Percentiles rank a stretch among this genome's conserved stretches.
phyloP scores from a whole-genome alignment of 1,139 yeast genomes.

The Saccharomyces pastorianus region DNA sequence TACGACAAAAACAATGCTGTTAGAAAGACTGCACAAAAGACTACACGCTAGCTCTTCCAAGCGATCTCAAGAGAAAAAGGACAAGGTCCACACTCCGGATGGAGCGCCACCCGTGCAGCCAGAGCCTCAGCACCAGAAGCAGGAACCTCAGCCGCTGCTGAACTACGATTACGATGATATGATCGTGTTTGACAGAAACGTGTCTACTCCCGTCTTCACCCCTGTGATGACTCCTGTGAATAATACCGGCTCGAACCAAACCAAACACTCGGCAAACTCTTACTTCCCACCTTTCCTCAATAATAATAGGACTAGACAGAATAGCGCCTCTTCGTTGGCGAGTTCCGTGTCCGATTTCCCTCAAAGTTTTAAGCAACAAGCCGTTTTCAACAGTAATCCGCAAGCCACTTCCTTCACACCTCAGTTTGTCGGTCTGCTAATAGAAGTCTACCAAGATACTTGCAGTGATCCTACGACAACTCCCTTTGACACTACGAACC shows the following conservation, averaged over 20 bases:
- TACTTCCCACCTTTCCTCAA: constrained; percentile 2
- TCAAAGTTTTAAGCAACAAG: constrained; percentile 1
- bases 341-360: constrained; percentile 5
- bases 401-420: constrained; percentile 13
- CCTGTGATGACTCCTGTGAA: not conserved
- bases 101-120: not conserved
- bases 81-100: not conserved
- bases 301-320: constrained; percentile 3
- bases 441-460: constrained; percentile 26
- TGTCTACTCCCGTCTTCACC: not conserved
- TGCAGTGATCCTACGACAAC: constrained; percentile 31
- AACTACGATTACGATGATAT: not conserved
- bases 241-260: not conserved
- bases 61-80: not conserved
- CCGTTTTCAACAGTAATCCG: constrained; percentile 1
- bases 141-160: not conserved
- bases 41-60: not conserved
- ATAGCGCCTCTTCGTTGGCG: constrained; percentile 5
- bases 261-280: not conserved
- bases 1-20: not conserved
- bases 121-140: not conserved
- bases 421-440: constrained; percentile 22
- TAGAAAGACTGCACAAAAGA: not conserved
- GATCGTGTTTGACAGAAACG: not conserved
- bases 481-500: constrained; percentile 30